Percentiles rank a stretch among this genome's conserved stretches.
phyloP scores from a whole-genome alignment of 176 grass and related monocot genomes.

The Oryza meridionalis region DNA sequence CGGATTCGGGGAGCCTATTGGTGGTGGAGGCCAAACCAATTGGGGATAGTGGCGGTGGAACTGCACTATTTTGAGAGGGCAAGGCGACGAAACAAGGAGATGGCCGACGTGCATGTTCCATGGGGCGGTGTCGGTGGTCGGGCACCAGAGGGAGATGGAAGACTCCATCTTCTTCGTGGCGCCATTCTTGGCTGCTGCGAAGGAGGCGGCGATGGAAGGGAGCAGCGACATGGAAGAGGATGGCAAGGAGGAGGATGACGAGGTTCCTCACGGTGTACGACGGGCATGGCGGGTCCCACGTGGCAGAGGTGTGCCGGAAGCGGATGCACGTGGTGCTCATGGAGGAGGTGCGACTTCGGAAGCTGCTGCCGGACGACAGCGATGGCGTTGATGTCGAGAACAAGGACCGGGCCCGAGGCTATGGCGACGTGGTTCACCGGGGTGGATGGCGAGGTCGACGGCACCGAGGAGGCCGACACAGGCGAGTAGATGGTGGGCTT shows the following conservation, averaged over 20 bases:
- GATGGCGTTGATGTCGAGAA: not conserved
- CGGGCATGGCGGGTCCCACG: conserved; percentile 53
- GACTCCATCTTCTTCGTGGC: conserved; percentile 47
- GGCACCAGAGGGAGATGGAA: conserved; percentile 52
- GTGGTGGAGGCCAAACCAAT: no score
- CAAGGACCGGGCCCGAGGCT: conserved; percentile 12
- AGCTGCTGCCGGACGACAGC: not conserved
- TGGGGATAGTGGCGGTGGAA: no score
- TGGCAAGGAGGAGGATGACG: not conserved
- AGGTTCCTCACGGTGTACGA: conserved; percentile 68
- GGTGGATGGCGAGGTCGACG: conserved; percentile 62
- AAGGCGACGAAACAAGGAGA: no score
- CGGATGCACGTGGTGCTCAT: conserved; percentile 69
- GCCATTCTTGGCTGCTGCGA: not conserved
- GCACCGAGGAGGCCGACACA: not conserved
- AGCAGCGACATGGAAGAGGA: no score
- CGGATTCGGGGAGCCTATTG: no score
- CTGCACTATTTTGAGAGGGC: no score
- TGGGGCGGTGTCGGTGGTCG: conserved; percentile 46
- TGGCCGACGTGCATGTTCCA: conserved; percentile 35
- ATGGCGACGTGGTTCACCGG: conserved; percentile 63
- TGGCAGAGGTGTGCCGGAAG: conserved; percentile 53
- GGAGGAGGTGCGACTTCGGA: conserved; percentile 53
- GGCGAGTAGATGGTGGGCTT: conserved; percentile 41
- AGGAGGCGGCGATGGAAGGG: not conserved